phyloP scores from a whole-genome alignment of 139 green algal species.

The Chlorella sp. region DNA sequence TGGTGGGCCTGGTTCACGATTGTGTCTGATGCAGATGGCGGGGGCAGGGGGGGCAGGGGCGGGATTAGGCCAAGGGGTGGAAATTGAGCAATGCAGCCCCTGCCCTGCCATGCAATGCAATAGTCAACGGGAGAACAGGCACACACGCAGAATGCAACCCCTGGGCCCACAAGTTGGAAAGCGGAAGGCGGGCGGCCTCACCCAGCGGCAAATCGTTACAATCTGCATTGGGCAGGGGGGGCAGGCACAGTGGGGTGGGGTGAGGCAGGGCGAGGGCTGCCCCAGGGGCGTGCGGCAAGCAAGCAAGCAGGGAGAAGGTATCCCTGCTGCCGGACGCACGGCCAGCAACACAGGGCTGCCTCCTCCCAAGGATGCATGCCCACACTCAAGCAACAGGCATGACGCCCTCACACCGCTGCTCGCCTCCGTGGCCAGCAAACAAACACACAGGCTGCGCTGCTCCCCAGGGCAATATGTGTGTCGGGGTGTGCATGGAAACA shows the following conservation, averaged over 20 bases:
- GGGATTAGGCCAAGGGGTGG: no score
- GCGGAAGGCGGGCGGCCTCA: no score
- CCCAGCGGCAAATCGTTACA: slow-evolving; percentile 41
- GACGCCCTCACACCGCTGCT: no score
- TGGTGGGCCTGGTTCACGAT: neutral
- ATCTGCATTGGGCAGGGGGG: neutral
- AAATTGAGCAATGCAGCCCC: no score
- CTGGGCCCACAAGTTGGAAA: no score
- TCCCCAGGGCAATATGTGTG: neutral
- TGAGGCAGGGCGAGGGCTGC: no score
- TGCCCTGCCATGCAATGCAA: no score
- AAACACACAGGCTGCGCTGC: neutral
- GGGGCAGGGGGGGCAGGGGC: no score
- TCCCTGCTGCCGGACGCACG: neutral
- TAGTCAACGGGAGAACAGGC: no score
- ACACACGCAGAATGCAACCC: no score
- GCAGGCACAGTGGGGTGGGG: neutral
- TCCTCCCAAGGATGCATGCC: no score
- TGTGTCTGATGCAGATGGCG: neutral
- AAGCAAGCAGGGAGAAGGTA: neutral
- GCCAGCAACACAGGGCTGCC: neutral
- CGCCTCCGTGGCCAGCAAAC: neutral
- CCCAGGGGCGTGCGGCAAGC: neutral
- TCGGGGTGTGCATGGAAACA: neutral
- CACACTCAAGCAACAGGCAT: no score